Percentiles rank a stretch among this genome's conserved stretches.
These are phyloP conservation scores for Candida labiduridarum DNA, from an alignment of 1,139 yeast genomes.

Conservation along the genomic window DNA sequence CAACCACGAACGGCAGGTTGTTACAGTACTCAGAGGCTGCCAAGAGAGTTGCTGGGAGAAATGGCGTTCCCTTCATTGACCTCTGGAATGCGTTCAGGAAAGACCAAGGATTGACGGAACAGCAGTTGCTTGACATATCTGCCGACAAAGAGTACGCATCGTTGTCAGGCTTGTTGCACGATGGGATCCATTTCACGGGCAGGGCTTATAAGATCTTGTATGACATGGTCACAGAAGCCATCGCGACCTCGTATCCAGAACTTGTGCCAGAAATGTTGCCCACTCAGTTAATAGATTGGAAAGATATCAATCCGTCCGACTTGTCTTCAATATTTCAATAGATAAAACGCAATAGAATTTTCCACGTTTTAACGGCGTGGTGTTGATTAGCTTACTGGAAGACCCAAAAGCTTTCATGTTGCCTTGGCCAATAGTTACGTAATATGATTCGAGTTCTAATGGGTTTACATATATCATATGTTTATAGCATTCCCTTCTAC, in stretches of 20 bases:
- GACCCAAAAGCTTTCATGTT: too few species aligned
- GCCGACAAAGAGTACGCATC: constrained; percentile 11
- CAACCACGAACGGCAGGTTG: constrained; percentile 30
- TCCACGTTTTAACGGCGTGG: too few species aligned
- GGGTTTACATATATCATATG: too few species aligned
- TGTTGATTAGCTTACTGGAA: too few species aligned
- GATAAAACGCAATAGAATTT: background rate
- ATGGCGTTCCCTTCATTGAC: constrained; percentile 54
- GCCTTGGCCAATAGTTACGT: too few species aligned
- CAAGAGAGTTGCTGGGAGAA: constrained; percentile 43
- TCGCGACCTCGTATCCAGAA: too few species aligned
- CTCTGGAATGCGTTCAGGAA: constrained; percentile 48
- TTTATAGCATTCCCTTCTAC: background rate
- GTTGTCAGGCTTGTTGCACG: constrained; percentile 31
- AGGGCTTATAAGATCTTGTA: constrained; percentile 59
- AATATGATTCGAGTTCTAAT: too few species aligned
- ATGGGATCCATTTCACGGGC: constrained; percentile 72
- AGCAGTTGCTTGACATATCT: constrained; percentile 17
- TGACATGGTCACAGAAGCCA: constrained; percentile 39
- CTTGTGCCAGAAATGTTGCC: too few species aligned
- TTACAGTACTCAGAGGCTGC: constrained; percentile 54
- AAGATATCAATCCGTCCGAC: constrained; percentile 25
- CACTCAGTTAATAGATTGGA: constrained; percentile 44
- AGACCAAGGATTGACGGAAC: constrained; percentile 20
- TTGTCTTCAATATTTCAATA: constrained; percentile 11